These are phyloP conservation scores for Boletus smithii DNA, from an alignment of 1,284 basidiomycete species.

Conservation along the genomic window DNA sequence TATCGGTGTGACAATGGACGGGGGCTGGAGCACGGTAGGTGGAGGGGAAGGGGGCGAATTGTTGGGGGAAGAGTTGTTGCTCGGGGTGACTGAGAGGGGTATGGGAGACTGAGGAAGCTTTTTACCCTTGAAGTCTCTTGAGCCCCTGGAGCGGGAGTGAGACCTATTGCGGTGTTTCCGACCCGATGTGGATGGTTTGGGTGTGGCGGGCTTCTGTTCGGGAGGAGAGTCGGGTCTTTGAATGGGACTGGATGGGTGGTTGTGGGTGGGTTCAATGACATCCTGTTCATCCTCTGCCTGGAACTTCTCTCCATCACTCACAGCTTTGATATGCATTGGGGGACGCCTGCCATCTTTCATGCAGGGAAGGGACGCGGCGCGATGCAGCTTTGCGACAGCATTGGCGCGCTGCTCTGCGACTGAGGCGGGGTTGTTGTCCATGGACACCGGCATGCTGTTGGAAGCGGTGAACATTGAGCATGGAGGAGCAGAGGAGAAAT, in stretches of 20 bases:
- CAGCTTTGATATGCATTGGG: slow-evolving; percentile 74
- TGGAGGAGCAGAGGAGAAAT: too few relatives aligned
- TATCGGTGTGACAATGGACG: slow-evolving; percentile 58
- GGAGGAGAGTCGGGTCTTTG: slow-evolving; percentile 19
- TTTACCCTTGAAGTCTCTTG: slow-evolving; percentile 68
- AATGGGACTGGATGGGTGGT: slow-evolving; percentile 18
- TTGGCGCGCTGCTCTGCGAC: slow-evolving; percentile 73
- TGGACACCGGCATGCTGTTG: slow-evolving; percentile 14
- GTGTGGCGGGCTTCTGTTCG: slow-evolving; percentile 32
- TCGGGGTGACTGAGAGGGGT: slow-evolving; percentile 42
- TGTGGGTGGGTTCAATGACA: slow-evolving; percentile 25
- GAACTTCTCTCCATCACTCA: slow-evolving; percentile 71
- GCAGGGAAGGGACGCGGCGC: slow-evolving; percentile 83
- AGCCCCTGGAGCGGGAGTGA: slow-evolving; percentile 69
- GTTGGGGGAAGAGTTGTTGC: slow-evolving; percentile 67
- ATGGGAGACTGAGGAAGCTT: slow-evolving; percentile 45
- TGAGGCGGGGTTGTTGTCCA: slow-evolving; percentile 46
- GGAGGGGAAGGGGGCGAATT: slow-evolving; percentile 44
- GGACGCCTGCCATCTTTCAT: slow-evolving; percentile 84
- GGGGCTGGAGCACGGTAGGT: slow-evolving; percentile 41
- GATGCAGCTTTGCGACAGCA: slow-evolving; percentile 85
- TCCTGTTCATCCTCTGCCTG: slow-evolving; percentile 37
- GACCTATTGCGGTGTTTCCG: slow-evolving; percentile 69
- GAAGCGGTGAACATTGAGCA: not conserved
- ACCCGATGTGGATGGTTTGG: slow-evolving; percentile 39